phyloP scores from a whole-genome alignment of 192 early-diverging fungal genomes.

The Phlyctochytrium bullatum region DNA sequence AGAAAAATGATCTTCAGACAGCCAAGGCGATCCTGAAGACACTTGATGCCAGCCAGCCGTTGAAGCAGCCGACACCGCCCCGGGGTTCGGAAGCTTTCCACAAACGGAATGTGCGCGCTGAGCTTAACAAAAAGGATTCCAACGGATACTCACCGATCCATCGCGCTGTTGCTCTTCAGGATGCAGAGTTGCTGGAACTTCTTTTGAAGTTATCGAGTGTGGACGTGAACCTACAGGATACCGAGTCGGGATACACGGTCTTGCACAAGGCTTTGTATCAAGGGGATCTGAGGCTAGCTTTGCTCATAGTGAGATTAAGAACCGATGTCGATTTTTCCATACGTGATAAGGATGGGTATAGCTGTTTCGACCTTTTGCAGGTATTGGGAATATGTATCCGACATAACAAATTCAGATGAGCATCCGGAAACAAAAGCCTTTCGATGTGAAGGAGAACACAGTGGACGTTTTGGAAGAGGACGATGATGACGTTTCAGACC shows the following conservation, averaged over 20 bases:
- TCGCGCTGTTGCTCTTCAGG: neutral
- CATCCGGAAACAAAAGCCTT: no score
- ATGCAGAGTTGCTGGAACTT: neutral
- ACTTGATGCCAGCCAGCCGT: neutral
- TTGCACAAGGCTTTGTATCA: constrained; percentile 63
- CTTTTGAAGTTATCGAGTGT: constrained; percentile 11
- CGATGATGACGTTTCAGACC: constrained; percentile 27
- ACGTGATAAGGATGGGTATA: constrained; percentile 51
- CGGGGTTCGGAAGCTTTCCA: neutral
- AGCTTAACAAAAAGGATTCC: neutral
- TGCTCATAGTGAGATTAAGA: constrained; percentile 39
- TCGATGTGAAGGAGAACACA: no score
- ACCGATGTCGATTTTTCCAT: constrained; percentile 49
- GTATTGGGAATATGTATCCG: no score
- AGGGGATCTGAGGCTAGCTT: constrained; percentile 55
- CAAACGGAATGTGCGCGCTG: neutral
- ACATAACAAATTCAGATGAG: no score
- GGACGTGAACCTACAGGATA: constrained; percentile 61
- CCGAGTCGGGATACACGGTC: constrained; percentile 69
- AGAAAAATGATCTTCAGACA: neutral
- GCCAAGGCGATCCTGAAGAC: neutral
- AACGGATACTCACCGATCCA: neutral
- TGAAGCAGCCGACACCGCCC: neutral
- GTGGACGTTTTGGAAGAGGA: no score
- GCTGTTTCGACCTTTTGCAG: constrained; percentile 48